Evolutionary conservation across 495 filamentous ascomycete genomes (phyloP).

Genomic region (Durotheca rogersii): DNA sequence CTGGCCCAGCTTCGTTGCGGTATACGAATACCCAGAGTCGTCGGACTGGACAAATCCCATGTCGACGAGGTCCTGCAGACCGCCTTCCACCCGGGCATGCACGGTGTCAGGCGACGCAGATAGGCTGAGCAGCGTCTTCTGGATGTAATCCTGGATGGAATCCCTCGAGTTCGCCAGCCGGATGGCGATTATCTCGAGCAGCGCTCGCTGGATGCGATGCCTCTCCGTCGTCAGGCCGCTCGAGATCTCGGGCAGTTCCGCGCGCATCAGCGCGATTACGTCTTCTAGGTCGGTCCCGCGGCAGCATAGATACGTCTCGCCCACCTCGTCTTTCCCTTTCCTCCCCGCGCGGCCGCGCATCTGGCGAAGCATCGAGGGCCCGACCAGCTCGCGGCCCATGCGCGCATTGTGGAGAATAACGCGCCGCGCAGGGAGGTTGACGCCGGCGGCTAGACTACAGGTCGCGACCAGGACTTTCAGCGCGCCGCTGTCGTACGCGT

Average conservation of each 20-base stretch:
- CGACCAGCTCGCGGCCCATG: slow-evolving; percentile 77
- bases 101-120: slow-evolving; percentile 46
- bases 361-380: slow-evolving; percentile 72
- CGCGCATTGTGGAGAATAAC: slow-evolving; percentile 77
- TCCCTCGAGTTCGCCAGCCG: slow-evolving; percentile 66
- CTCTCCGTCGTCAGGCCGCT: slow-evolving; percentile 72
- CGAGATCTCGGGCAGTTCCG: slow-evolving; percentile 68
- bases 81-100: slow-evolving; percentile 55
- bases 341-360: slow-evolving; percentile 83
- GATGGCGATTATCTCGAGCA: slow-evolving; percentile 74
- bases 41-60: slow-evolving; percentile 59
- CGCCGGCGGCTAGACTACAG: slow-evolving; percentile 80
- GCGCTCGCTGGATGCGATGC: slow-evolving; percentile 66
- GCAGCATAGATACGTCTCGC: slow-evolving; percentile 80
- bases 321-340: slow-evolving; percentile 78
- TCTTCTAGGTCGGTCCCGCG: slow-evolving; percentile 66
- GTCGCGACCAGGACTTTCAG: slow-evolving; percentile 78
- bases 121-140: slow-evolving; percentile 65
- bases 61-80: slow-evolving; percentile 53
- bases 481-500: slow-evolving; percentile 68
- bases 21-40: slow-evolving; percentile 51
- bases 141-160: slow-evolving; percentile 70
- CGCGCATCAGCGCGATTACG: slow-evolving; percentile 68
- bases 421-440: slow-evolving; percentile 72
- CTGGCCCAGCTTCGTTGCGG: slow-evolving; percentile 65